Evolutionary conservation across 2,329 filamentous ascomycete genomes (phyloP).

Genomic region (Verticillium albo-atrum): DNA sequence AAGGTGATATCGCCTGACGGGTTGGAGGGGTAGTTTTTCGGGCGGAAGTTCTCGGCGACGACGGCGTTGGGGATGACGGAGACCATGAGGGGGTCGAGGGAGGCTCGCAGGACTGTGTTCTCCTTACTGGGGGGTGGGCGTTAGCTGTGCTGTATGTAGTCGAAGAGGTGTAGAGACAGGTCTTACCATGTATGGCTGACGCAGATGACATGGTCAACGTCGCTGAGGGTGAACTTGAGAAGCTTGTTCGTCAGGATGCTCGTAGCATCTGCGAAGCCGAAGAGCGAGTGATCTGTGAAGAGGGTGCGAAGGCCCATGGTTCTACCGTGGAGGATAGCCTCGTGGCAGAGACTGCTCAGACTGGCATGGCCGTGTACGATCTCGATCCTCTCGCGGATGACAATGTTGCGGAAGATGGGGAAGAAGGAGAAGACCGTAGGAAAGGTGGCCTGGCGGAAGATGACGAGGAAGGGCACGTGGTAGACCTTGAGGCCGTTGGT

Average conservation of each 20-base stretch:
- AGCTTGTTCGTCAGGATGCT: constrained; percentile 97
- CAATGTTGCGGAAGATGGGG: constrained; percentile 93
- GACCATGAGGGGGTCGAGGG: constrained; percentile 92
- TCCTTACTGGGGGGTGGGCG: constrained; percentile 67
- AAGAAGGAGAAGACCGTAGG: constrained; percentile 99
- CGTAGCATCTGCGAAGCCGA: constrained; percentile 92
- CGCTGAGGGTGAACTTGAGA: constrained; percentile 90
- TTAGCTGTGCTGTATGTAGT: constrained; percentile 4
- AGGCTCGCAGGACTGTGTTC: constrained; percentile 92
- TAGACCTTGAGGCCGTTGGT: constrained; percentile 99
- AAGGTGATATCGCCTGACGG: constrained; percentile 26
- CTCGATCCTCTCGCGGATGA: constrained; percentile 89
- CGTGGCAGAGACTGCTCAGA: constrained; percentile 87
- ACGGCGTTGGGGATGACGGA: constrained; percentile 97
- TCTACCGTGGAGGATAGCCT: constrained; percentile 88
- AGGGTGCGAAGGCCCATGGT: constrained; percentile 96
- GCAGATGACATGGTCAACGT: constrained; percentile 97
- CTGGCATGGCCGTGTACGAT: constrained; percentile 98
- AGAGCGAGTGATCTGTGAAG: constrained; percentile 95
- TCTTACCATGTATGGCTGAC: constrained; percentile 93
- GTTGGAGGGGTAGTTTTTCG: constrained; percentile 40
- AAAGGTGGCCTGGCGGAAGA: constrained; percentile 90
- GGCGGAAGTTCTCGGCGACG: constrained; percentile 92
- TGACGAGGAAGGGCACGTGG: constrained; percentile 91
- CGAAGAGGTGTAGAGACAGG: not conserved